These are phyloP conservation scores for Nemania serpens DNA, from an alignment of 2,329 filamentous ascomycete genomes.

Conservation along the genomic window DNA sequence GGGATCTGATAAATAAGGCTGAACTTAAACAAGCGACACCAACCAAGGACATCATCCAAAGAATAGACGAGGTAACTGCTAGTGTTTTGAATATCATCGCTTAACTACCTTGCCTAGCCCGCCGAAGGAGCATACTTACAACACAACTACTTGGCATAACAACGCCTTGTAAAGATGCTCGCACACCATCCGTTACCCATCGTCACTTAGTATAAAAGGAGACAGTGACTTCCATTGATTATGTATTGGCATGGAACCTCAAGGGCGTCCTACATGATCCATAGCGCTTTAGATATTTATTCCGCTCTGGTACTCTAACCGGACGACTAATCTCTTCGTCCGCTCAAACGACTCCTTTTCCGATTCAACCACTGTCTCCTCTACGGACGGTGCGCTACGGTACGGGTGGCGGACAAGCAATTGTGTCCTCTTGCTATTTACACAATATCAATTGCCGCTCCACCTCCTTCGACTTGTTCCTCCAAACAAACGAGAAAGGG, in stretches of 20 bases:
- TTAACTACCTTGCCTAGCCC: too few relatives aligned
- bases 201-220: not conserved
- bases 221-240: slow-evolving; percentile 10
- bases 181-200: too few relatives aligned
- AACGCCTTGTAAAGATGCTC: too few relatives aligned
- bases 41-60: not conserved
- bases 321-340: slow-evolving; percentile 12
- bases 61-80: not conserved
- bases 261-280: slow-evolving; percentile 7
- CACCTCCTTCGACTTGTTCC: slow-evolving; percentile 13
- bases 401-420: slow-evolving; percentile 2
- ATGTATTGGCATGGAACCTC: slow-evolving; percentile 9
- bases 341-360: slow-evolving; percentile 3
- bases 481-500: slow-evolving; percentile 30
- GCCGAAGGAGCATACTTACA: not conserved
- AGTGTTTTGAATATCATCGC: not conserved
- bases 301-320: not conserved
- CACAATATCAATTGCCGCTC: slow-evolving; percentile 8
- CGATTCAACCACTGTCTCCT: slow-evolving; percentile 5
- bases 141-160: not conserved
- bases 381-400: not conserved
- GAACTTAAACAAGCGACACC: not conserved
- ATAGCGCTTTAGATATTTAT: not conserved
- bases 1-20: not conserved
- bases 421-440: slow-evolving; percentile 11